Conservation (phyloP, 2,329 filamentous ascomycete genomes). For the Aureobasidium sp. region DNA sequence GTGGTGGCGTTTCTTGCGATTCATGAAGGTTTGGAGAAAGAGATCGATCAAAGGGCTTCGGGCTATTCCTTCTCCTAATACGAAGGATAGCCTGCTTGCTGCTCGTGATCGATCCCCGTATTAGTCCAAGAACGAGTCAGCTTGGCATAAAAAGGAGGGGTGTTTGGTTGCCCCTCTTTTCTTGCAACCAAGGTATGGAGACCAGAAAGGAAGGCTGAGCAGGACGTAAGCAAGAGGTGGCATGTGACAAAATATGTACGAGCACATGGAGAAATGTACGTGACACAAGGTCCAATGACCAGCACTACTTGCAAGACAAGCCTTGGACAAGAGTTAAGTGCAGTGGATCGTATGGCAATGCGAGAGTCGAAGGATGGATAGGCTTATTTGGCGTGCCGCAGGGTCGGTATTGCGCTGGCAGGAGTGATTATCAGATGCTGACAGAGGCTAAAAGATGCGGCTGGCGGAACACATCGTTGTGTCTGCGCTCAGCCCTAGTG, state of each 20-base stretch:
- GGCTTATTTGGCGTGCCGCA: background rate
- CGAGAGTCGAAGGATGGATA: background rate
- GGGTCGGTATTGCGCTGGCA: background rate
- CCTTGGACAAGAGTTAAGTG: background rate
- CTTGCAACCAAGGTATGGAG: background rate
- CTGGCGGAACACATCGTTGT: background rate
- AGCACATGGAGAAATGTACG: background rate
- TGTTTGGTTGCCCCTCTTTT: background rate
- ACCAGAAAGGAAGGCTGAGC: background rate
- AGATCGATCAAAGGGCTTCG: too few species aligned
- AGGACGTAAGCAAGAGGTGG: background rate
- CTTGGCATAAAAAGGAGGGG: background rate
- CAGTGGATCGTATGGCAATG: background rate
- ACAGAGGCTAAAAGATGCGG: background rate
- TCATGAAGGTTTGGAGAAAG: background rate
- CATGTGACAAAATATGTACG: background rate
- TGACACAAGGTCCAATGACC: background rate
- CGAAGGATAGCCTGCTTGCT: background rate
- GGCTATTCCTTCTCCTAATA: too few species aligned
- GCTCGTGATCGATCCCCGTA: background rate
- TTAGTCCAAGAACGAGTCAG: background rate
- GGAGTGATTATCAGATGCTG: background rate
- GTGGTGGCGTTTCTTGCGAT: background rate
- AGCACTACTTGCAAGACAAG: background rate
- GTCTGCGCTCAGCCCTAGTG: background rate